Evolutionary conservation across 192 early-diverging fungal species (phyloP), one percentile per base, ranked within the genome.

Genomic region (Umbelopsis vinacea): DNA sequence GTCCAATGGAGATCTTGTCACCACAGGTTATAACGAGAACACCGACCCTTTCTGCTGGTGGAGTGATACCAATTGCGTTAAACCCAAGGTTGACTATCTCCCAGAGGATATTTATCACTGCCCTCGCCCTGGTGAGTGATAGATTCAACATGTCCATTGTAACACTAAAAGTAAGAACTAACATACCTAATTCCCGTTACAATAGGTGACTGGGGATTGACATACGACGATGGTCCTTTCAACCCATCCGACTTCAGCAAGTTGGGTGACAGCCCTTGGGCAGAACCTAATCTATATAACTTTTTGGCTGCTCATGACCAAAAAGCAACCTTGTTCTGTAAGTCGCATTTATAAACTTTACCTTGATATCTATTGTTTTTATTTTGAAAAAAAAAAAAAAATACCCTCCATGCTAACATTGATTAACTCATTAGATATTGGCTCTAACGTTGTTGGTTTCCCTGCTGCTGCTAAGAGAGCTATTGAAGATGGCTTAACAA

Each of bases 401-500:
- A 43, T 4, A 43, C 21, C 21, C n/a, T 29, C 52, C 15, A 4
- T 46, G 69, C 26, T 77, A 68, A 15, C 76, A 3, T 29, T 29
- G 29, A 3, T 29, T 3, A 29, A 29, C 29, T 29, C 29, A 1
- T 29, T 29, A 79, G 77, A 72, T 54, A 80, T 78, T 48, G 82
- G 82, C n/a, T 80, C 78, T 60, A 83, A 83, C 46, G 76, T 83
- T 35, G 29, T 77, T 23, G 69, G 47, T 5, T 71, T 57, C 45
- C 82, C 82, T 68, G 72, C 70, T 33, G 78, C 78, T 47, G 79
- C 75, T 23, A 66, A 74, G 46, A 76, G 75, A 60, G 79, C 75
- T 46, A 40, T 81, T n/a, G 37, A 60, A 9, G 70, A 76, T 75
- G 88, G 91, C 23, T 89, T 91, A 50, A 79, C 83, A 33, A 69